Evolutionary conservation across 179 eudicot species (phyloP).

Genomic region (Beta lomatogona): DNA sequence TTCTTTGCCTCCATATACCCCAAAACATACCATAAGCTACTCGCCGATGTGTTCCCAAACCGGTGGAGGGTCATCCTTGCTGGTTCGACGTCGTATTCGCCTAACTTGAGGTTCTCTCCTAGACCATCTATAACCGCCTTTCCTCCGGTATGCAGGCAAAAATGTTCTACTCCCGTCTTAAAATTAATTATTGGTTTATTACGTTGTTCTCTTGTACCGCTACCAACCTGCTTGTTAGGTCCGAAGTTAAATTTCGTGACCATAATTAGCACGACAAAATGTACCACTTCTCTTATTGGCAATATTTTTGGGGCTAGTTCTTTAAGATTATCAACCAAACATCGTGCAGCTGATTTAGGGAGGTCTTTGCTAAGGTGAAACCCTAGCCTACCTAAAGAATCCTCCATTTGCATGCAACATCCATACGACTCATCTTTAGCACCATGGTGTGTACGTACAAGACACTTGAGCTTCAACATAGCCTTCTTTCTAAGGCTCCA

Average conservation of each 20-base stretch:
- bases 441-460: slow-evolving; percentile 81
- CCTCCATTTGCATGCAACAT: slow-evolving; percentile 68
- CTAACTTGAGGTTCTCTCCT: slow-evolving; percentile 51
- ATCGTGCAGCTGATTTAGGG: slow-evolving; percentile 71
- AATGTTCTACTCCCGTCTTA: slow-evolving; percentile 67
- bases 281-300: slow-evolving; percentile 54
- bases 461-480: slow-evolving; percentile 54
- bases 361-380: slow-evolving; percentile 71
- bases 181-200: slow-evolving; percentile 51
- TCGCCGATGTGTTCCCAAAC: slow-evolving; percentile 91
- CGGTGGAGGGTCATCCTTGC: slow-evolving; percentile 91
- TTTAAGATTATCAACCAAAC: slow-evolving; percentile 69
- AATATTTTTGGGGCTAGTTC: slow-evolving; percentile 63
- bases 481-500: slow-evolving; percentile 32
- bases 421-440: slow-evolving; percentile 61
- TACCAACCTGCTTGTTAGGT: slow-evolving; percentile 15
- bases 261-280: slow-evolving; percentile 36
- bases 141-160: slow-evolving; percentile 85
- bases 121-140: slow-evolving; percentile 92
- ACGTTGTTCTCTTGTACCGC: neutral
- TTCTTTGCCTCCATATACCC: slow-evolving; percentile 86
- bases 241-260: neutral
- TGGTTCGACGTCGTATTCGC: slow-evolving; percentile 71
- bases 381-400: slow-evolving; percentile 59
- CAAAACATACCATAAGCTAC: slow-evolving; percentile 87